Evolutionary conservation across 2,329 filamentous ascomycete species (phyloP), one percentile per base, ranked within the genome.

Genomic region (Cephalotrichum gorgonifer): DNA sequence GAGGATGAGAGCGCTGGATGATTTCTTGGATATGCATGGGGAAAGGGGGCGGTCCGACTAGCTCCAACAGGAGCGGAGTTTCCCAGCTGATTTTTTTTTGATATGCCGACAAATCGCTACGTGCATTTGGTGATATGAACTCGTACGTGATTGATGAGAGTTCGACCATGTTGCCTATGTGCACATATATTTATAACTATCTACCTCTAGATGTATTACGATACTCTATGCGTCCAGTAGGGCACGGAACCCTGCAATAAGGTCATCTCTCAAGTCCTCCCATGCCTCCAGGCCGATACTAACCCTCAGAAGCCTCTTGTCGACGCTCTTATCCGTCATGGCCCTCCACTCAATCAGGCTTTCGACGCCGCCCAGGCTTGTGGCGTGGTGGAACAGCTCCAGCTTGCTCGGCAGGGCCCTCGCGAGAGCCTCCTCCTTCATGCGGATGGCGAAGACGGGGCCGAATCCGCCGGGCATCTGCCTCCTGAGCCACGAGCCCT

Each of bases 391-490:
- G 71, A 97, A 97, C 42, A 95, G 75, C 2, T 73, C 62, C 62
- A 97, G 67, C 64, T 86, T 86, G 59, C 83, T 86, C 3, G 93
- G 93, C 54, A 98, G 66, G 27, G 70, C 65, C 55, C 74, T 78
- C 3, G 93, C 90, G 47, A 76, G 61, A 1, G 71, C 68, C 52
- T 76, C 71, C 3, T 75, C 69, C 58, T 77, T 77, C 69, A 87
- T 75, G 51, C 75, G 74, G 23, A 97, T 73, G 3, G 84, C 76
- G 60, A 97, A 97, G 6, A 97, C 91, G 2, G 93, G 86, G 0
- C 90, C 89, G 63, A 82, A 96, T 0, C 93, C 93, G 55, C 80
- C 78, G 1, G 90, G 88, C 93, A 98, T 96, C 72, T 97, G 93
- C 66, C 77, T 75, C 58, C 73, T 67, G 60, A 97, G 65, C 91